phyloP scores from a whole-genome alignment of 345 rosid genomes.

The Brassica napus region Da-Ae NC_063444.1:48673501-48674000 shows the following conservation, averaged over 20 bases:
- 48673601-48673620: neutral
- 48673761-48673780: neutral
- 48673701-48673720: constrained; percentile 44
- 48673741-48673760: constrained; percentile 24
- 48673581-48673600: neutral
- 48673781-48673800: constrained; percentile 12
- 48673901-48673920: constrained; percentile 12
- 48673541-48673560: neutral
- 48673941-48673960: neutral
- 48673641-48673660: neutral
- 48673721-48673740: constrained; percentile 55
- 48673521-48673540: constrained; percentile 26
- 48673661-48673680: constrained; percentile 49
- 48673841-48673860: constrained; percentile 34
- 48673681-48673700: constrained; percentile 44
- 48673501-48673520: neutral
- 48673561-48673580: neutral
- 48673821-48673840: neutral
- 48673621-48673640: constrained; percentile 15
- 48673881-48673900: constrained; percentile 19
- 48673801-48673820: constrained; percentile 17
- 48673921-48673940: neutral
- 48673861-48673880: neutral
- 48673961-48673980: neutral
- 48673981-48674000: neutral